phyloP scores from a whole-genome alignment of 2,329 filamentous ascomycete genomes.

The Blumeriella jaapii region DNA sequence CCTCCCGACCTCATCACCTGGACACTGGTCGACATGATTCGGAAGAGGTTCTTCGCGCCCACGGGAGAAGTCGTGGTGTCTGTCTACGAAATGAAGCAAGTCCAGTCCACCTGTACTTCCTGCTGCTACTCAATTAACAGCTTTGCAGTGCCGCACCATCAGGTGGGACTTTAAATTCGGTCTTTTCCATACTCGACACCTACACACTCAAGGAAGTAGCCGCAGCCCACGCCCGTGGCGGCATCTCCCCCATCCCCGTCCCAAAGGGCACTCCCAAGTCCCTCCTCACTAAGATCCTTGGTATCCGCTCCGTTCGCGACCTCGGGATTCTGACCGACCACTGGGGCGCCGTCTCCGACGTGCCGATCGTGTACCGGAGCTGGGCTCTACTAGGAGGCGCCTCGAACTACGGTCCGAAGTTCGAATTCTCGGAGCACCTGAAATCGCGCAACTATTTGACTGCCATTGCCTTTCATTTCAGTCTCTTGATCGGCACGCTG shows the following conservation, averaged over 20 bases:
- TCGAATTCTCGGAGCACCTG: conserved; percentile 45
- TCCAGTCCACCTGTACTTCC: no score
- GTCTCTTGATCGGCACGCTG: conserved; percentile 32
- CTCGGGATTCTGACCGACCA: conserved; percentile 47
- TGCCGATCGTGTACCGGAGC: conserved; percentile 44
- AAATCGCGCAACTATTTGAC: conserved; percentile 38
- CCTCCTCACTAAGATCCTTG: conserved; percentile 37
- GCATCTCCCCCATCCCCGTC: conserved; percentile 42
- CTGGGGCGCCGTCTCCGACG: conserved; percentile 37
- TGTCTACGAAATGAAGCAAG: conserved; percentile 33
- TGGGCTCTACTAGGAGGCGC: conserved; percentile 45
- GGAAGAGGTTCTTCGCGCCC: conserved; percentile 36
- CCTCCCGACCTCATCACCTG: conserved; percentile 49
- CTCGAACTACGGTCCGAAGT: conserved; percentile 48
- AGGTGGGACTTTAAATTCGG: conserved; percentile 58
- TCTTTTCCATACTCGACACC: conserved; percentile 45
- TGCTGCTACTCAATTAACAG: not conserved
- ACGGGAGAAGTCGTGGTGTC: conserved; percentile 44
- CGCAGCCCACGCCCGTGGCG: conserved; percentile 38
- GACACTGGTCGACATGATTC: conserved; percentile 36
- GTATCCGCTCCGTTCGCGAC: conserved; percentile 36
- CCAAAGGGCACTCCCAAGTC: conserved; percentile 24
- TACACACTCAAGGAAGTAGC: conserved; percentile 38
- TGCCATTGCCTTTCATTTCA: conserved; percentile 40
- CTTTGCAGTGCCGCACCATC: conserved; percentile 38